These are phyloP conservation scores for Pseudozyma tsukubaensis DNA, from an alignment of 1,284 basidiomycete genomes.

Conservation along the genomic window DNA sequence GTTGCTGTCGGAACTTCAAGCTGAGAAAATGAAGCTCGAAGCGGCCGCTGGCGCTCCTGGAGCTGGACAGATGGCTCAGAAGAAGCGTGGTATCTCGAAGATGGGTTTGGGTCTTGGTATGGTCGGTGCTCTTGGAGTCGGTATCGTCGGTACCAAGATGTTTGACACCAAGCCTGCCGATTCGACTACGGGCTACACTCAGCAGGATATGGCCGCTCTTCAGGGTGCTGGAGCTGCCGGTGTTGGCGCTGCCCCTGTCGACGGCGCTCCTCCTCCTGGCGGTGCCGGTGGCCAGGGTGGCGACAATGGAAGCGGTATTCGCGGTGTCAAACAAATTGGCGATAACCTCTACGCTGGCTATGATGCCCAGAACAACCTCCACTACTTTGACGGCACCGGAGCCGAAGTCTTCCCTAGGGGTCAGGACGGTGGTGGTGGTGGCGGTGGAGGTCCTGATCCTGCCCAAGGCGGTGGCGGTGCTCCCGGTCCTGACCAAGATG, in stretches of 20 bases:
- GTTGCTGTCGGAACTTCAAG: constrained; percentile 22
- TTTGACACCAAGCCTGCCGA: constrained; percentile 41
- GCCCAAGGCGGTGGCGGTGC: not conserved
- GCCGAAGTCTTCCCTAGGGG: not conserved
- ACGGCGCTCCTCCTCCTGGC: constrained; percentile 6
- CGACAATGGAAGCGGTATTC: too few relatives aligned
- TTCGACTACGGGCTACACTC: constrained; percentile 16
- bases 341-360: too few relatives aligned
- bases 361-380: too few relatives aligned
- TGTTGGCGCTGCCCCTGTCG: constrained; percentile 15
- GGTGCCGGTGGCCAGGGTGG: not conserved
- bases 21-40: constrained; percentile 12
- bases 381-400: not conserved
- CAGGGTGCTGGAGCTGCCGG: constrained; percentile 24
- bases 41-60: not conserved
- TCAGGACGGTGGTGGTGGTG: not conserved
- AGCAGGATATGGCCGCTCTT: constrained; percentile 22
- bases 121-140: constrained; percentile 8
- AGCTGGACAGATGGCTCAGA: not conserved
- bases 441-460: not conserved
- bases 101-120: not conserved
- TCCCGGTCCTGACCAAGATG: not conserved
- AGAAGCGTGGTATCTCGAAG: constrained; percentile 13
- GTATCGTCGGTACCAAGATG: constrained; percentile 20
- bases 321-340: too few relatives aligned